Evolutionary conservation across 768 basidiomycete genomes (phyloP).

Genomic region (Amanita phalloides): DNA sequence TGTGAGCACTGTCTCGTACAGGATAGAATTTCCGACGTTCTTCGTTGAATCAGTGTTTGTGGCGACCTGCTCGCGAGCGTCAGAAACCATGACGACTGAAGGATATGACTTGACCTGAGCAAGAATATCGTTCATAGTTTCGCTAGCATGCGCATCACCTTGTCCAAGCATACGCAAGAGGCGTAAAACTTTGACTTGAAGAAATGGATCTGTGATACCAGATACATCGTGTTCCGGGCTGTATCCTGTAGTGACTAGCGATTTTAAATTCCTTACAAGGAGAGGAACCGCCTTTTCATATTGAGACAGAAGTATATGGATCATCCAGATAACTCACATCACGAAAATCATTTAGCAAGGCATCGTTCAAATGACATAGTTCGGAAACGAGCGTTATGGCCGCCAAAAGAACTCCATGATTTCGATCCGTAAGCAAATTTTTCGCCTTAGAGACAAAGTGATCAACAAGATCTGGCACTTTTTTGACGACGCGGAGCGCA

Average conservation of each 20-base stretch:
- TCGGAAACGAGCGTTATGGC: slow-evolving; percentile 92
- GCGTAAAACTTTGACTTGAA: slow-evolving; percentile 88
- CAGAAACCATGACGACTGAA: neutral
- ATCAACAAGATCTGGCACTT: slow-evolving; percentile 92
- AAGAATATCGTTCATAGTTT: slow-evolving; percentile 96
- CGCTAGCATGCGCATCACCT: slow-evolving; percentile 79
- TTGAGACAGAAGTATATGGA: slow-evolving; percentile 5
- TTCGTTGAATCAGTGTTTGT: slow-evolving; percentile 97
- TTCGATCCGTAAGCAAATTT: slow-evolving; percentile 86
- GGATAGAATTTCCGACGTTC: slow-evolving; percentile 95
- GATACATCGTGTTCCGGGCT: slow-evolving; percentile 98
- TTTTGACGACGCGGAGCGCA: slow-evolving; percentile 87
- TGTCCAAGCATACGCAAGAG: slow-evolving; percentile 82
- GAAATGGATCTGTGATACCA: slow-evolving; percentile 96
- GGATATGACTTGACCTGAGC: slow-evolving; percentile 35
- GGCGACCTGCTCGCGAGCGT: slow-evolving; percentile 58
- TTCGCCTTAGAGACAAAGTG: slow-evolving; percentile 87
- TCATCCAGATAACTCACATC: slow-evolving; percentile 46
- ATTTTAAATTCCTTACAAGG: slow-evolving; percentile 91
- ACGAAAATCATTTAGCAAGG: slow-evolving; percentile 75
- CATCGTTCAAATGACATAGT: slow-evolving; percentile 76
- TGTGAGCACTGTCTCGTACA: slow-evolving; percentile 95
- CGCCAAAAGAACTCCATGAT: slow-evolving; percentile 93
- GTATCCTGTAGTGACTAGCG: slow-evolving; percentile 91
- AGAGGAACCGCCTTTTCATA: slow-evolving; percentile 70